Evolutionary conservation across 345 rosid genomes (phyloP).

Genomic region (Anacardium occidentale): DNA sequence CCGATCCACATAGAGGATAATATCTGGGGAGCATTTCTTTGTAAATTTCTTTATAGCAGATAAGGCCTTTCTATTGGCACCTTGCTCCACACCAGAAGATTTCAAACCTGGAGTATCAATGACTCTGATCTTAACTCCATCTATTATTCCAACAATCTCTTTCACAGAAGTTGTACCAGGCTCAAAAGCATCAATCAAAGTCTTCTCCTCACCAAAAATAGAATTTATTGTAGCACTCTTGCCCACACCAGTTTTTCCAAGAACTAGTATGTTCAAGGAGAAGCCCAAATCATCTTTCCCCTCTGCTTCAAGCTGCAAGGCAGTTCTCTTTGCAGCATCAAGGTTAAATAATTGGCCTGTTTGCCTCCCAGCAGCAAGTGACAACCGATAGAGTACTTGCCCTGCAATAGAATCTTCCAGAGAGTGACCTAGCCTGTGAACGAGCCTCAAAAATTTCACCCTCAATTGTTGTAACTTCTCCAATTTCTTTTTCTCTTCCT

Average conservation of each 20-base stretch:
- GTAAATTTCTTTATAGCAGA: constrained; percentile 62
- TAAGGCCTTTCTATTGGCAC: constrained; percentile 57
- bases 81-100: constrained; percentile 80
- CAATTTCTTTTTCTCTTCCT: constrained; percentile 76
- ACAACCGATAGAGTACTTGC: constrained; percentile 78
- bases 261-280: constrained; percentile 74
- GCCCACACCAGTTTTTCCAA: constrained; percentile 94
- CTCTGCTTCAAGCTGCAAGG: constrained; percentile 70
- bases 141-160: constrained; percentile 63
- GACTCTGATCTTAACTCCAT: constrained; percentile 65
- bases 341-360: constrained; percentile 66
- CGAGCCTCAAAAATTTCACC: constrained; percentile 85
- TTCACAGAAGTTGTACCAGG: constrained; percentile 66
- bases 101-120: constrained; percentile 83
- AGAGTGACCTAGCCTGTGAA: constrained; percentile 71
- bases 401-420: constrained; percentile 76
- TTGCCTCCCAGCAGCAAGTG: constrained; percentile 76
- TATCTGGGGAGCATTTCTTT: constrained; percentile 74
- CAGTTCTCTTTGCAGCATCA: constrained; percentile 71
- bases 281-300: constrained; percentile 59
- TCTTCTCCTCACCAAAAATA: constrained; percentile 71
- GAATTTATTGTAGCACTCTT: constrained; percentile 95
- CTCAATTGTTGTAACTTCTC: constrained; percentile 73
- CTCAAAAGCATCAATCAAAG: constrained; percentile 70
- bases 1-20: constrained; percentile 85